Evolutionary conservation across 176 grass and related monocot species (phyloP).

Genomic region (Saccharum officinarum): DNA sequence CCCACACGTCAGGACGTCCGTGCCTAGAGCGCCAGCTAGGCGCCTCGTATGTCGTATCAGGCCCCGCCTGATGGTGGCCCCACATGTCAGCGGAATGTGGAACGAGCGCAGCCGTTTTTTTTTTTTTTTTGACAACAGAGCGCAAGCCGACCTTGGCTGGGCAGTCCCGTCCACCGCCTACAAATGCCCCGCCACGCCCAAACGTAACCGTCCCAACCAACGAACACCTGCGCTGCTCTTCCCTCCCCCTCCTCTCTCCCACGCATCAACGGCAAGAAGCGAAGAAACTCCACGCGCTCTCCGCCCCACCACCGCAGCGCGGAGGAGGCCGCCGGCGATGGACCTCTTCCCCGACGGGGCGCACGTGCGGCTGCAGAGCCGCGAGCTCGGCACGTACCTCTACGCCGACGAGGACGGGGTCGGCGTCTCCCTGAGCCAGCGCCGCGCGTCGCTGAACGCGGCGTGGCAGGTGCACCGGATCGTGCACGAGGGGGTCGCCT

Average conservation of each 20-base stretch:
- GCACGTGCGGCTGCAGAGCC: neutral
- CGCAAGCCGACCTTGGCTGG: neutral
- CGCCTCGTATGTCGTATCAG: too few species aligned
- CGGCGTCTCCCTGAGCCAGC: neutral
- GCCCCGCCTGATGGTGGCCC: neutral
- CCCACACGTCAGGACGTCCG: too few species aligned
- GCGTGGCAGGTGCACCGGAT: neutral
- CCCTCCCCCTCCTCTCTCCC: neutral
- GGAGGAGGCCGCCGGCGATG: neutral
- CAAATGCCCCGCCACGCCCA: neutral
- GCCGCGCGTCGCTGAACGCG: neutral
- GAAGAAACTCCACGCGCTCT: neutral
- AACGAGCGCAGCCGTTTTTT: neutral
- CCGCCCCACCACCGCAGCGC: neutral
- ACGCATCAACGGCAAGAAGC: neutral
- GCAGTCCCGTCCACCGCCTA: neutral
- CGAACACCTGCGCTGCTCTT: neutral
- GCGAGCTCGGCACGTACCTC: neutral
- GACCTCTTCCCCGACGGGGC: neutral
- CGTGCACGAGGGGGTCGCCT: neutral
- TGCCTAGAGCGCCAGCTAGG: too few species aligned
- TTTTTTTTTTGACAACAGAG: too few species aligned
- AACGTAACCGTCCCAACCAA: neutral
- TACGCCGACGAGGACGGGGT: neutral
- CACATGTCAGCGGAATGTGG: neutral